Evolutionary conservation across 176 grass and related monocot species (phyloP).

Genomic region (Triticum turgidum): DNA sequence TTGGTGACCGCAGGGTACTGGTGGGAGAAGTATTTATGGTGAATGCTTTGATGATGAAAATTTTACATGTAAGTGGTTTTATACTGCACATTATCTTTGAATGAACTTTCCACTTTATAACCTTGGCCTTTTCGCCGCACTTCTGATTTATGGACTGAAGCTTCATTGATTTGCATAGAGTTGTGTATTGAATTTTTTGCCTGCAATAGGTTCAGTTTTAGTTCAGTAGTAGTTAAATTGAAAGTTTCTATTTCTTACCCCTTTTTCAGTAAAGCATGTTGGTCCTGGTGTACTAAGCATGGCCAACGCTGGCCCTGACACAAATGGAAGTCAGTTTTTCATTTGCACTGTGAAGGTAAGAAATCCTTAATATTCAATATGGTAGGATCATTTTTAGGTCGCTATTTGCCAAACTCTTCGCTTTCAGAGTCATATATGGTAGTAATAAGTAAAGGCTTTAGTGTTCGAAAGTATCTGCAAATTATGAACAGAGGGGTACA

Average conservation of each 20-base stretch:
- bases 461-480: not conserved
- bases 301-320: conserved; percentile 70
- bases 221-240: conserved; percentile 19
- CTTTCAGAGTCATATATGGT: not conserved
- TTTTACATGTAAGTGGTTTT: conserved; percentile 53
- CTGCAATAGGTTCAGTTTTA: not conserved
- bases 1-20: conserved; percentile 52
- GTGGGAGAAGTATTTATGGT: conserved; percentile 71
- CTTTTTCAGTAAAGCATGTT: conserved; percentile 66
- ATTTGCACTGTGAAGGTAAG: conserved; percentile 66
- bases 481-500: not conserved
- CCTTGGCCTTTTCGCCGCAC: not conserved
- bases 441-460: not conserved
- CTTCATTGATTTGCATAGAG: not conserved
- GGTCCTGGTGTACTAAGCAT: conserved; percentile 67
- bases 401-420: not conserved
- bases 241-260: not conserved
- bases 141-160: conserved; percentile 4
- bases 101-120: not conserved
- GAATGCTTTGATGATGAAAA: conserved; percentile 60
- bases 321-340: conserved; percentile 77
- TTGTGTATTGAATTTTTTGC: not conserved
- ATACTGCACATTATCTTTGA: not conserved
- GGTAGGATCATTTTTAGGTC: not conserved
- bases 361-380: not conserved